Conservation (phyloP, 495 filamentous ascomycete species). For the Polyplosphaeria fusca region DNA sequence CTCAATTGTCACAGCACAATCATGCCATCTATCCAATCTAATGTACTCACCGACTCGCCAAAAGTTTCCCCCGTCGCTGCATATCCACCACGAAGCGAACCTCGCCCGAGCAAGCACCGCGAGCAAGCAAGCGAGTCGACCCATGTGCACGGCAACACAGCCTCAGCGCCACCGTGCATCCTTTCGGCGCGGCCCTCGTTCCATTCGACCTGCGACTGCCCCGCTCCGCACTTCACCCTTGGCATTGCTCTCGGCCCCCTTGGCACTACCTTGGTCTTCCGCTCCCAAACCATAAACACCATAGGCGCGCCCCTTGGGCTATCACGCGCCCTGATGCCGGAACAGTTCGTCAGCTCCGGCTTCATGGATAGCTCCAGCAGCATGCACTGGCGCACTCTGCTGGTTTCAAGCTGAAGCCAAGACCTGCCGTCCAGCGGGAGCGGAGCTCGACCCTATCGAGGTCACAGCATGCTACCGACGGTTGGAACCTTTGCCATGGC, state of each 20-base stretch:
- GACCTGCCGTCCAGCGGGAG: conserved; percentile 10
- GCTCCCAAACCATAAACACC: conserved; percentile 16
- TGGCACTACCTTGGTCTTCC: conserved; percentile 22
- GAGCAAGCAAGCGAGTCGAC: conserved; percentile 1
- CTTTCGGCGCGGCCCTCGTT: conserved; percentile 8
- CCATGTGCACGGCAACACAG: conserved; percentile 10
- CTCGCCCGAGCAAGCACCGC: background rate
- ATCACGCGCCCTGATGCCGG: conserved; percentile 26
- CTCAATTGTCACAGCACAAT: background rate
- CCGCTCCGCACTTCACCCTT: background rate
- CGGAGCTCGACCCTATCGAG: conserved; percentile 2
- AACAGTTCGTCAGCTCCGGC: background rate
- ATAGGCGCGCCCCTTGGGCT: background rate
- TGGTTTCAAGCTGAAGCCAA: conserved; percentile 19
- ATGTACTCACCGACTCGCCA: background rate
- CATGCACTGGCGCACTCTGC: background rate
- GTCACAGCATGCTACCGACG: background rate
- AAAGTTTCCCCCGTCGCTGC: background rate
- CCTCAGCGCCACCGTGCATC: conserved; percentile 29
- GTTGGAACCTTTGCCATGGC: background rate
- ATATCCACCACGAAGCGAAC: background rate
- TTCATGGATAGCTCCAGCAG: background rate
- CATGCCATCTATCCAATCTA: background rate
- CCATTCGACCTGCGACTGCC: background rate
- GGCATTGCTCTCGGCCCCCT: conserved; percentile 12